These are phyloP conservation scores for Tricholoma hemisulphureum DNA, from an alignment of 768 basidiomycete genomes.

Conservation along the genomic window DNA sequence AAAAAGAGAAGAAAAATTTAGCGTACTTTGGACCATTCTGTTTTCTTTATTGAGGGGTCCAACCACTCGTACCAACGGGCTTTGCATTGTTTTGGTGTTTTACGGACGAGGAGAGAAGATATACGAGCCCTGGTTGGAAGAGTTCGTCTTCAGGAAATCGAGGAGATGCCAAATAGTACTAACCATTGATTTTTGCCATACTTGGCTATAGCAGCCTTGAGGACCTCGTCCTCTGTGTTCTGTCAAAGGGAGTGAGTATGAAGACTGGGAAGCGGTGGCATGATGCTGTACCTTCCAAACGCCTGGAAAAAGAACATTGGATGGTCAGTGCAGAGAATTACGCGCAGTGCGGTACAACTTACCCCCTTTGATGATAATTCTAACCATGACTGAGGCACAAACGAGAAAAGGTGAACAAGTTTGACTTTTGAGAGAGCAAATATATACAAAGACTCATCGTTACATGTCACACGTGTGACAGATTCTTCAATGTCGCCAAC, in stretches of 20 bases:
- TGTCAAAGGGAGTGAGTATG: constrained; percentile 26
- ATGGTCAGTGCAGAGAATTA: constrained; percentile 6
- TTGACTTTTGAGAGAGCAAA: background rate
- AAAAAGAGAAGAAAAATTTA: background rate
- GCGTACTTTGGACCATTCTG: constrained; percentile 96
- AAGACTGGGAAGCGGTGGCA: no score
- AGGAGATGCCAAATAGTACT: constrained; percentile 14
- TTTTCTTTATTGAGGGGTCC: constrained; percentile 99
- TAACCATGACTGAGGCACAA: constrained; percentile 53
- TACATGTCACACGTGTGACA: background rate
- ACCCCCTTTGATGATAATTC: constrained; percentile 92
- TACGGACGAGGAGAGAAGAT: constrained; percentile 93
- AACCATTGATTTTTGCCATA: constrained; percentile 96
- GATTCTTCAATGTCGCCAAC: constrained; percentile 19
- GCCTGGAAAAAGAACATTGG: constrained; percentile 38
- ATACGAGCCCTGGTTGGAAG: constrained; percentile 79
- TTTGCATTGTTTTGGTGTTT: constrained; percentile 99
- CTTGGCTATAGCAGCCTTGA: constrained; percentile 98
- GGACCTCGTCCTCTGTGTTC: constrained; percentile 97
- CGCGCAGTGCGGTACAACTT: constrained; percentile 21
- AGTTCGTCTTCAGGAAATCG: background rate
- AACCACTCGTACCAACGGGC: constrained; percentile 99
- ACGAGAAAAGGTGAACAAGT: background rate
- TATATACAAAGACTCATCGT: background rate
- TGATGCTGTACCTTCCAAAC: constrained; percentile 69